Conservation (phyloP, 306 rosid genomes). For the Trifolium pratense region DNA sequence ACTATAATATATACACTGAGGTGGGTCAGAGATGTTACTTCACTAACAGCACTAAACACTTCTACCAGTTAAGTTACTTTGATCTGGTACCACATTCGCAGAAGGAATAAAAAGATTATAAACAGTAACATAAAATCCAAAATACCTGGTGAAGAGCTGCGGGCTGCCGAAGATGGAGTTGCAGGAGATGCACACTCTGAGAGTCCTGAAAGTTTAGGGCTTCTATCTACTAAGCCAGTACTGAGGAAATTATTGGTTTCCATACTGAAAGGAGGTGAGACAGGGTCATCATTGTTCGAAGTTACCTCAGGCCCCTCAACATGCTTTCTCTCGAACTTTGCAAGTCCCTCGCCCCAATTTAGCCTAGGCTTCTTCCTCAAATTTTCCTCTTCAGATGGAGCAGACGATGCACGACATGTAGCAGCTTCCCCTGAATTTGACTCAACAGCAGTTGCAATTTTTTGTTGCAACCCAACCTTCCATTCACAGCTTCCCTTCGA, state of each 20-base stretch:
- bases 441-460: constrained; percentile 57
- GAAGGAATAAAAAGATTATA: neutral
- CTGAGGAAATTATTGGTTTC: constrained; percentile 59
- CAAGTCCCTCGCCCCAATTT: constrained; percentile 96
- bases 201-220: constrained; percentile 59
- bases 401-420: constrained; percentile 67
- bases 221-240: constrained; percentile 67
- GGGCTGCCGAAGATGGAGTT: constrained; percentile 76
- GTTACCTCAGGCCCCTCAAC: constrained; percentile 64
- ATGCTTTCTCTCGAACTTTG: constrained; percentile 83
- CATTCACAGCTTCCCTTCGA: constrained; percentile 61
- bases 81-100: neutral
- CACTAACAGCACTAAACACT: neutral
- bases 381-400: constrained; percentile 61
- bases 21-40: neutral
- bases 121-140: neutral
- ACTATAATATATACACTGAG: neutral
- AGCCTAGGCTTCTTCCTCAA: constrained; percentile 86
- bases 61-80: constrained; percentile 6
- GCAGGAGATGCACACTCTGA: constrained; percentile 82
- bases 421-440: constrained; percentile 76
- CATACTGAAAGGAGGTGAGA: constrained; percentile 47
- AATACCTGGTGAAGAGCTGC: constrained; percentile 83
- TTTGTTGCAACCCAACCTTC: constrained; percentile 64
- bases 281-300: constrained; percentile 57